Conservation (phyloP, 73 alveolate genomes). For the Stentor coeruleus region DNA sequence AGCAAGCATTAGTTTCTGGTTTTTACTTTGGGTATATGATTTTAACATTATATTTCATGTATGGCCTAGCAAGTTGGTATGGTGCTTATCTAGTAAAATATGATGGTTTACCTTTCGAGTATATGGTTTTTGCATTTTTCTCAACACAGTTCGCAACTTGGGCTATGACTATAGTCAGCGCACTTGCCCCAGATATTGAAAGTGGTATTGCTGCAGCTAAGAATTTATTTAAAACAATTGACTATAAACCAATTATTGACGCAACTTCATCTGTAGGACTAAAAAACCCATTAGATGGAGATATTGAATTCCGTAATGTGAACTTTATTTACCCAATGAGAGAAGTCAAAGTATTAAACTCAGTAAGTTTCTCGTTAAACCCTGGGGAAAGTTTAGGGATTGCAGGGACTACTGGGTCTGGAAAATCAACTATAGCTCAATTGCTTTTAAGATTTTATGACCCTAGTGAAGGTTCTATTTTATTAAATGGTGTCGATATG, state of each 20-base stretch:
- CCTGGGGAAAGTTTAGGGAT: slow-evolving; percentile 75
- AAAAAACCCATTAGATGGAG: slow-evolving; percentile 34
- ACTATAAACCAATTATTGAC: slow-evolving; percentile 21
- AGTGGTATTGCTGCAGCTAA: slow-evolving; percentile 74
- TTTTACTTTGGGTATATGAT: slow-evolving; percentile 69
- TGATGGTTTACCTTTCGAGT: slow-evolving; percentile 47
- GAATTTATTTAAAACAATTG: slow-evolving; percentile 51
- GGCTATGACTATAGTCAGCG: slow-evolving; percentile 76
- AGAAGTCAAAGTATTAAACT: slow-evolving; percentile 31
- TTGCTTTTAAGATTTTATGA: slow-evolving; percentile 81
- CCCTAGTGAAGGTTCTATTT: slow-evolving; percentile 51
- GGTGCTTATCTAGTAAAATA: slow-evolving; percentile 63
- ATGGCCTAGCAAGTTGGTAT: slow-evolving; percentile 58
- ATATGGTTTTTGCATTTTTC: slow-evolving; percentile 61
- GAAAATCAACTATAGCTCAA: slow-evolving; percentile 79
- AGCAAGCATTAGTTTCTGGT: slow-evolving; percentile 64
- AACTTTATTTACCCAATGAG: slow-evolving; percentile 69
- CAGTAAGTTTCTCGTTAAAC: slow-evolving; percentile 42
- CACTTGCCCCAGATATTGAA: slow-evolving; percentile 61
- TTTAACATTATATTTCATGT: slow-evolving; percentile 55
- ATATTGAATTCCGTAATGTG: slow-evolving; percentile 67
- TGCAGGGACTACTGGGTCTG: slow-evolving; percentile 88
- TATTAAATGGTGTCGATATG: slow-evolving; percentile 44
- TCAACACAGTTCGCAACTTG: slow-evolving; percentile 77
- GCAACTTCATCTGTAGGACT: neutral